Conservation (phyloP, 495 filamentous ascomycete genomes). For the Penicillium silybi region DNA sequence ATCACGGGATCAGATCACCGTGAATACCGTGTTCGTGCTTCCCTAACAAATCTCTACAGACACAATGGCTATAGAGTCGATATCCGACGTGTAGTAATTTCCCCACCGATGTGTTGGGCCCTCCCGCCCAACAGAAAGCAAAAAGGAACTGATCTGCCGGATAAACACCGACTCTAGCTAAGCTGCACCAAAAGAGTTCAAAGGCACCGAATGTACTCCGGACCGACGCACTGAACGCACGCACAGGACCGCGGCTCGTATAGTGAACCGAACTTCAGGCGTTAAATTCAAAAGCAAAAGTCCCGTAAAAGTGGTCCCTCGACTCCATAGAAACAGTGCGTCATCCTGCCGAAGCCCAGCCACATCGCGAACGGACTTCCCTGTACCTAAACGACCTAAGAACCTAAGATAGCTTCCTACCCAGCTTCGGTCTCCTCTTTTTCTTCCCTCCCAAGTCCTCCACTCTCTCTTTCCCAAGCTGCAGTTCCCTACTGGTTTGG, state of each 20-base stretch:
- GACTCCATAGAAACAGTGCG: slow-evolving; percentile 1
- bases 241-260: background rate
- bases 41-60: no score
- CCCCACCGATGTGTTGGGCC: slow-evolving; percentile 10
- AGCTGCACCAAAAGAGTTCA: background rate
- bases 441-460: slow-evolving; percentile 3
- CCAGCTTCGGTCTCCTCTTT: slow-evolving; percentile 13
- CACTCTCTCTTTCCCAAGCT: background rate
- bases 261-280: background rate
- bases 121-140: slow-evolving; percentile 17
- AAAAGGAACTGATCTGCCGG: slow-evolving; percentile 16
- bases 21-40: slow-evolving; percentile 3
- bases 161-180: slow-evolving; percentile 2
- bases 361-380: slow-evolving; percentile 6
- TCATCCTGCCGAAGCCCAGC: slow-evolving; percentile 17
- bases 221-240: background rate
- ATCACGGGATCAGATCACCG: background rate
- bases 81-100: background rate
- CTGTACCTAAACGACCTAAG: background rate
- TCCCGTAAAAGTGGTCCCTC: background rate
- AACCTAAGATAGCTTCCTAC: background rate
- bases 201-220: background rate
- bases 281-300: background rate
- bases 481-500: background rate
- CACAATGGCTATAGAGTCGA: background rate